Evolutionary conservation across 345 rosid genomes (phyloP), one percentile per base, ranked within the genome.

Genomic region (Garcia nutans): DNA sequence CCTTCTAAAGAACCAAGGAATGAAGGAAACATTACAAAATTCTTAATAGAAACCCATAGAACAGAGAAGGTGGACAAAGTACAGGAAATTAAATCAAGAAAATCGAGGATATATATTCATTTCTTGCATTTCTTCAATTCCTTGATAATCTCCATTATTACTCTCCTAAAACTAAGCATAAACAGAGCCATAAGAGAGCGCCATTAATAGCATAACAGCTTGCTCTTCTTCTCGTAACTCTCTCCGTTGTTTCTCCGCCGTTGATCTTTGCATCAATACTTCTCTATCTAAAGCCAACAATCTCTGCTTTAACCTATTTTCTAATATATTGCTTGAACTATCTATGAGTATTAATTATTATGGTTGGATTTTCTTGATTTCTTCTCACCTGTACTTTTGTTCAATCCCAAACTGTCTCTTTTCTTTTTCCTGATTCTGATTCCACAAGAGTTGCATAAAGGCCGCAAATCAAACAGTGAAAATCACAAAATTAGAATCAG

Each of bases 401-500:
- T 79, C 23, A 84, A 42, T 6, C 91, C 88, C 47, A 87, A 44
- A 56, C 83, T 79, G 2, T 87, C 88, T 33, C 99, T 76, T 77
- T 87, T 89, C 78, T 90, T 96, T 85, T 96, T 96, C 85, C 93
- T 86, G 88, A 93, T 93, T 72, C 94, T 88, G 82, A 96, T 96
- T 80, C 99, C 98, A 55, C 99, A 96, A 9, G 99, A 98, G 81
- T 95, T 95, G 68, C 99, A 95, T 2, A 95, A 78, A 11, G 99
- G 93, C 99, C 93, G 85, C 79, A 77, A 20, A 64, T 2, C 13
- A 61, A 56, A 58, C 55, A 47, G 50, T 59, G 31, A 2, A 24
- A 41, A 54, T 31, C n/a, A 47, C 11, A 59, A 26, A 16, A 65
- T 61, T 41, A 59, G 70, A 78, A 55, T 68, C 77, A 68, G 26